Conservation (phyloP, 129 eudicot species). For the Erigeron canadensis region DNA sequence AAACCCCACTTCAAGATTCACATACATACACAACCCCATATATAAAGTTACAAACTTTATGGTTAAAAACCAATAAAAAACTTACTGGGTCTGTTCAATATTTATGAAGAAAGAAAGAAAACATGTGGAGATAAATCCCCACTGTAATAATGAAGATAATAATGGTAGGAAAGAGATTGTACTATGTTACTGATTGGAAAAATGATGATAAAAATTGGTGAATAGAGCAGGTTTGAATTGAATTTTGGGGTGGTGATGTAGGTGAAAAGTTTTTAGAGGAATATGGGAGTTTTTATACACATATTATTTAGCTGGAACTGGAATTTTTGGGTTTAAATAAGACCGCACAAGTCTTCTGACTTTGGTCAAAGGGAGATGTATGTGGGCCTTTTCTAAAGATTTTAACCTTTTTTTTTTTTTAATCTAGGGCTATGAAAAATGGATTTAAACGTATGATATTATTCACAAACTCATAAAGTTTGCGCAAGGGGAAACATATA, state of each 20-base stretch:
- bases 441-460: no score
- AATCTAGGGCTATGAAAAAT: no score
- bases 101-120: neutral
- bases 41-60: constrained; percentile 4
- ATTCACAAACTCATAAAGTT: no score
- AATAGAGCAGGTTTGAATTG: neutral
- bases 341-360: constrained; percentile 16
- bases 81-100: constrained; percentile 19
- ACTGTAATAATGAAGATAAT: neutral
- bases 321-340: neutral
- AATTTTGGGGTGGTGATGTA: constrained; percentile 10
- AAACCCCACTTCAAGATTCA: constrained; percentile 27
- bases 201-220: no score
- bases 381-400: no score
- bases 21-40: constrained; percentile 11
- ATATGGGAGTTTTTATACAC: neutral
- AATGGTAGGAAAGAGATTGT: constrained; percentile 5
- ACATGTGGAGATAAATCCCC: neutral
- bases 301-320: constrained; percentile 9
- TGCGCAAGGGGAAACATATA: no score
- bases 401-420: no score
- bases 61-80: neutral
- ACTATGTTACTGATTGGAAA: neutral
- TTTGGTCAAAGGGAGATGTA: neutral
- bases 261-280: neutral